These are phyloP conservation scores for Quercus wislizeni DNA, from an alignment of 306 rosid species.

Conservation along the genomic window DNA sequence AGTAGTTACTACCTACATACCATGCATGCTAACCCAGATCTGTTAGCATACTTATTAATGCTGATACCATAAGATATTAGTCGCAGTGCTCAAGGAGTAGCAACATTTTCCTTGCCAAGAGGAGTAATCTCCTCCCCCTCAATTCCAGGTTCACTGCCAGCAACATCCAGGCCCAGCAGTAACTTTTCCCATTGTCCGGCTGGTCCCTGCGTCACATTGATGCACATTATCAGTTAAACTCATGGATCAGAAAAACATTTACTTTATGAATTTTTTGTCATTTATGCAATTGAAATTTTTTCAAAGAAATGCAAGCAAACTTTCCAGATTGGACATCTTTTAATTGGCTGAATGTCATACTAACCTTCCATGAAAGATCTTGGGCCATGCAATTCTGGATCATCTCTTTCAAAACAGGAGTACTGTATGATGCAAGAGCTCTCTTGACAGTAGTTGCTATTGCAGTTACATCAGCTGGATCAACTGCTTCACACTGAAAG, in stretches of 20 bases:
- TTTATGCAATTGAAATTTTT: background rate
- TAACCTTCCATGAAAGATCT: constrained; percentile 87
- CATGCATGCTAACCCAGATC: background rate
- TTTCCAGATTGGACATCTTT: background rate
- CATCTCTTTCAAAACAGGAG: constrained; percentile 56
- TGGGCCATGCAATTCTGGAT: constrained; percentile 73
- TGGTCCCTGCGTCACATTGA: constrained; percentile 58
- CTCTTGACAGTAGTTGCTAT: constrained; percentile 46
- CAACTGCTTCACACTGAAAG: constrained; percentile 67
- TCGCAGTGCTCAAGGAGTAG: constrained; percentile 56
- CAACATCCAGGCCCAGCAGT: constrained; percentile 63
- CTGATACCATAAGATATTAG: background rate
- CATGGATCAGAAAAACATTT: background rate
- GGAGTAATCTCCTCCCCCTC: constrained; percentile 86
- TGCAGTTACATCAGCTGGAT: constrained; percentile 58
- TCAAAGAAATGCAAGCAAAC: background rate
- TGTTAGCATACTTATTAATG: background rate
- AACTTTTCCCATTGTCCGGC: constrained; percentile 74
- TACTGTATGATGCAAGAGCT: constrained; percentile 49
- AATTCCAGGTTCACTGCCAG: constrained; percentile 55
- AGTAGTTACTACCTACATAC: background rate
- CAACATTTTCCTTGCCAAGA: constrained; percentile 68
- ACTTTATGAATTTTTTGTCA: background rate
- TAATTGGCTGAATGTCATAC: background rate
- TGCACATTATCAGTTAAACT: background rate